Conservation (phyloP, 139 green algal species). For the Micractinium sp. region DNA sequence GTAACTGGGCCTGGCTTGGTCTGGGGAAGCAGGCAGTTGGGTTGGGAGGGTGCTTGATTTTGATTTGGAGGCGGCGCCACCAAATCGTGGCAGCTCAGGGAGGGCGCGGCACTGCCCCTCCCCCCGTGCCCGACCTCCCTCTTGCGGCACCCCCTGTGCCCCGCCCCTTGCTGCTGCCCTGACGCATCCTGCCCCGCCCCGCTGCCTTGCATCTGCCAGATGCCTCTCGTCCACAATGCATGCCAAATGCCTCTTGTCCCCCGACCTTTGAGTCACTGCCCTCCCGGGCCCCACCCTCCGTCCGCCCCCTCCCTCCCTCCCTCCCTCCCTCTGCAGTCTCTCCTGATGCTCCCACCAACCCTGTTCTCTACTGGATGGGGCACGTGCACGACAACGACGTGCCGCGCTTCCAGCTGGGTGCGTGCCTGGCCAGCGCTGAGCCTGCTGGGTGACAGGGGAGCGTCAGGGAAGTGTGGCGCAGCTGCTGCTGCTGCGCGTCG, state of each 20-base stretch:
- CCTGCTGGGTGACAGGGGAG: not conserved
- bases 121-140: too few species aligned
- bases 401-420: conserved; percentile 47
- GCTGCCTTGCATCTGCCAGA: not conserved
- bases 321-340: conserved; percentile 41
- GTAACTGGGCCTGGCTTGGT: not conserved
- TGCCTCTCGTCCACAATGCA: not conserved
- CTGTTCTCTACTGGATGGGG: conserved; percentile 70
- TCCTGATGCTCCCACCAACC: conserved; percentile 72
- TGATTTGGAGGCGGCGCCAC: too few species aligned
- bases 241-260: not conserved
- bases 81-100: too few species aligned
- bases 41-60: too few species aligned
- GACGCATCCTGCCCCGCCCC: too few species aligned
- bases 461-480: too few species aligned
- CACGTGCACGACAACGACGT: conserved; percentile 11
- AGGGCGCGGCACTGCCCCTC: too few species aligned
- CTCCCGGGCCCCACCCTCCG: not conserved
- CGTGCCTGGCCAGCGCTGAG: not conserved
- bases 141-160: too few species aligned
- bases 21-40: too few species aligned
- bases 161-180: too few species aligned
- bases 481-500: too few species aligned
- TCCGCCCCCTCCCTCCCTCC: not conserved
- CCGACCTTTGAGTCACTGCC: not conserved